phyloP scores from a whole-genome alignment of 169 alveolate genomes.

The Eimeria praecox region DNA sequence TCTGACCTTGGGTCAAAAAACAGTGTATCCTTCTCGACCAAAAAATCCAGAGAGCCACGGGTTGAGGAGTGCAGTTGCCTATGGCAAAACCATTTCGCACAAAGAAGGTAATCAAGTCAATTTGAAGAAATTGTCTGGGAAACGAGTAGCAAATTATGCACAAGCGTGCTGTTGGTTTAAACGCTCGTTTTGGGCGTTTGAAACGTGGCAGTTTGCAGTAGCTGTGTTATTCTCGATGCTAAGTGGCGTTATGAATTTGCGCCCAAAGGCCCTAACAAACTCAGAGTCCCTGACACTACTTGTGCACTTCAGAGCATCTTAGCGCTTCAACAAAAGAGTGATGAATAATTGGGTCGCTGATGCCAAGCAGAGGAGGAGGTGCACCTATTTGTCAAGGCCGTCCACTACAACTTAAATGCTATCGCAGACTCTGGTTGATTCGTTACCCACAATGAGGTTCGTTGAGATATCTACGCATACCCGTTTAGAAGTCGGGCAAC shows the following conservation, averaged over 20 bases:
- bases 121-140: background rate
- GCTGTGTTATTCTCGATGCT: background rate
- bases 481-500: background rate
- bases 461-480: background rate
- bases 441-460: background rate
- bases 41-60: background rate
- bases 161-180: no score
- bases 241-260: no score
- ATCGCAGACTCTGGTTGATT: background rate
- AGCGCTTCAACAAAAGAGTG: no score
- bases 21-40: no score
- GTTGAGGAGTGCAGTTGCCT: background rate
- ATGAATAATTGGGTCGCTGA: no score
- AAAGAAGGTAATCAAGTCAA: background rate
- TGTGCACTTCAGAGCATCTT: no score
- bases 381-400: background rate
- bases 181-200: background rate
- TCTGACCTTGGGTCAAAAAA: no score
- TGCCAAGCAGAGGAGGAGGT: background rate
- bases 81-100: background rate
- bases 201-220: background rate
- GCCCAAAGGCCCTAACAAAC: no score
- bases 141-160: background rate
- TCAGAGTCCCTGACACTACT: no score
- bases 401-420: background rate